Conservation (phyloP, 352 stramenopile species). For the Aphanomyces stellatus region DNA sequence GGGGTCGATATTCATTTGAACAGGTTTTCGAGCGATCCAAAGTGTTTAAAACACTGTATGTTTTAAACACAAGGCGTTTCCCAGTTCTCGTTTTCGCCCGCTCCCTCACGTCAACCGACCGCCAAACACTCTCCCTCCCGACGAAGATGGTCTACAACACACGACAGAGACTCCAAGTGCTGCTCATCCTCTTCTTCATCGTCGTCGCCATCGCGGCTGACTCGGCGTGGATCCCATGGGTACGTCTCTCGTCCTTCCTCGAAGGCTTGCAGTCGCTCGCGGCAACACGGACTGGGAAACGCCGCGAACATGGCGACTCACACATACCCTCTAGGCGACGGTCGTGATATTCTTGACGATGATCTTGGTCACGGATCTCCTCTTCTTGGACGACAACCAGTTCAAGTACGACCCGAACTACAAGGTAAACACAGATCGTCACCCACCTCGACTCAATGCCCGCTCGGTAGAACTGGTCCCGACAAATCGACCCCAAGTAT, state of each 20-base stretch:
- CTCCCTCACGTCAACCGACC: neutral
- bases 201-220: constrained; percentile 71
- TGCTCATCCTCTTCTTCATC: constrained; percentile 77
- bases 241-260: constrained; percentile 25
- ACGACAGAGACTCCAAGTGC: constrained; percentile 66
- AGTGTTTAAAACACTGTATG: constrained; percentile 15
- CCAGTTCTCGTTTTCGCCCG: neutral
- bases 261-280: neutral
- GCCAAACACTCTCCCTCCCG: no score
- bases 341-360: constrained; percentile 68
- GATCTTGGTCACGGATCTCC: constrained; percentile 56
- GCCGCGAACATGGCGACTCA: neutral
- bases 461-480: constrained; percentile 53
- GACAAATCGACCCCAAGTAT: constrained; percentile 68
- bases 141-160: constrained; percentile 69
- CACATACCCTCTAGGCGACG: constrained; percentile 33
- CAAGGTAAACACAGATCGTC: constrained; percentile 37
- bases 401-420: constrained; percentile 82
- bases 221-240: constrained; percentile 74
- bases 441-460: neutral
- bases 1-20: neutral
- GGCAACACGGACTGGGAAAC: neutral
- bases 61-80: constrained; percentile 8
- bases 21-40: neutral
- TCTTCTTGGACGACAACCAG: constrained; percentile 62